Conservation (phyloP, 1,284 basidiomycete species). For the Malassezia furfur region DNA sequence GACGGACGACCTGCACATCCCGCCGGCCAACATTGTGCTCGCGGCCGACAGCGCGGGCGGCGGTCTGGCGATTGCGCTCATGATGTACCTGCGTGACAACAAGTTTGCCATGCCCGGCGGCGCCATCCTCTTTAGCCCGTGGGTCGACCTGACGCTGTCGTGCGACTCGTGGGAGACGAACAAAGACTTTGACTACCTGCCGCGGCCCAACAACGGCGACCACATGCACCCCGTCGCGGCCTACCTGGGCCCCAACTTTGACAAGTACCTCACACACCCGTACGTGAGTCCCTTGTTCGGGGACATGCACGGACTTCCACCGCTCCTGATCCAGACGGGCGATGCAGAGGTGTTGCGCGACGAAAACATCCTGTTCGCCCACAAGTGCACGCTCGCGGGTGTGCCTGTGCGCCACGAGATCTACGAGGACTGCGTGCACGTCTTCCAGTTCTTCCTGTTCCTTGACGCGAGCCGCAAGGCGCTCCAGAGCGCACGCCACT, state of each 20-base stretch:
- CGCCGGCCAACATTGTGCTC: slow-evolving; percentile 59
- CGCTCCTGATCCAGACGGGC: slow-evolving; percentile 82
- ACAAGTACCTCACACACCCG: slow-evolving; percentile 83
- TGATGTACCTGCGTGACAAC: slow-evolving; percentile 68
- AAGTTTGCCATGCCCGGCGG: slow-evolving; percentile 40
- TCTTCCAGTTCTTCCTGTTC: slow-evolving; percentile 48
- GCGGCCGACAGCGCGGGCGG: slow-evolving; percentile 86
- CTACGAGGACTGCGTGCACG: slow-evolving; percentile 70
- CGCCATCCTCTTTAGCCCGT: slow-evolving; percentile 45
- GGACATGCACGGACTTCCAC: slow-evolving; percentile 73
- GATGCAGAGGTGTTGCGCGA: slow-evolving; percentile 89
- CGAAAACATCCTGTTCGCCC: slow-evolving; percentile 81
- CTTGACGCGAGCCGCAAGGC: slow-evolving; percentile 46
- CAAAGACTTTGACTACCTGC: slow-evolving; percentile 54
- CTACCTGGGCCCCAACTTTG: slow-evolving; percentile 73
- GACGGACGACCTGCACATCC: slow-evolving; percentile 76
- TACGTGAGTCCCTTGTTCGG: slow-evolving; percentile 88
- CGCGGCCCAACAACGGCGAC: slow-evolving; percentile 57
- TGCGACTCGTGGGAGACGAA: slow-evolving; percentile 97
- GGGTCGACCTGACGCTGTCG: slow-evolving; percentile 73
- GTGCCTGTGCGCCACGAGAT: slow-evolving; percentile 82
- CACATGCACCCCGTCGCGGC: slow-evolving; percentile 87
- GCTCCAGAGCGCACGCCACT: slow-evolving; percentile 44
- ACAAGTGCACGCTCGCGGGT: slow-evolving; percentile 80
- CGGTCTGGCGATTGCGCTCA: slow-evolving; percentile 69